Evolutionary conservation across 2,329 filamentous ascomycete genomes (phyloP).

Genomic region (Penicillium sp.): DNA sequence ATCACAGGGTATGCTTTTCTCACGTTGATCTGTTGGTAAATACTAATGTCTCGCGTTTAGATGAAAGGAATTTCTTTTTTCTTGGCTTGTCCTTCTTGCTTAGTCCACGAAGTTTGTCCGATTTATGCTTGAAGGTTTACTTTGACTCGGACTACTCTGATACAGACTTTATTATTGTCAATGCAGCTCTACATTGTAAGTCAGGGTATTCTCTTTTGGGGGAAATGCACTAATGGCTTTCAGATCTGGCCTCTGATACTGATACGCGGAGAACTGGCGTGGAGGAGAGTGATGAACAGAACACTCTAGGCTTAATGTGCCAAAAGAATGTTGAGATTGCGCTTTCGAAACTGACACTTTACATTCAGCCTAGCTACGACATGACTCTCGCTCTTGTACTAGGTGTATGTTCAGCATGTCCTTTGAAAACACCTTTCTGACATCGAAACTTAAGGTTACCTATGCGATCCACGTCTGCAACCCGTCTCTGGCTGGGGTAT

Average conservation of each 20-base stretch:
- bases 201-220: not conserved
- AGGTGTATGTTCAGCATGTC: constrained; percentile 3
- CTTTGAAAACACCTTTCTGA: not conserved
- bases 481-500: constrained; percentile 1
- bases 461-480: constrained; percentile 10
- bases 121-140: constrained; percentile 12
- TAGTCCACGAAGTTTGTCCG: not conserved
- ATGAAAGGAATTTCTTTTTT: not conserved
- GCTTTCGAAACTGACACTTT: constrained; percentile 4
- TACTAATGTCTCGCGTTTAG: not conserved
- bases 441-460: not conserved
- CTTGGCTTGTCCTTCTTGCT: not conserved
- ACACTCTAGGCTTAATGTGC: not conserved
- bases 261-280: not conserved
- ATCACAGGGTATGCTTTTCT: not conserved
- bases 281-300: not conserved
- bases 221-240: not conserved
- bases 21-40: not conserved
- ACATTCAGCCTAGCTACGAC: constrained; percentile 6
- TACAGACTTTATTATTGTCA: constrained; percentile 11
- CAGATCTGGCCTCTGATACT: not conserved
- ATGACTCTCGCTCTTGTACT: constrained; percentile 11
- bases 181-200: constrained; percentile 5
- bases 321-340: constrained; percentile 8
- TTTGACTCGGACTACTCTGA: constrained; percentile 9